Percentiles rank a stretch among this genome's conserved stretches.
Evolutionary conservation across 768 basidiomycete species (phyloP).

Genomic region (Megacollybia marginata): DNA sequence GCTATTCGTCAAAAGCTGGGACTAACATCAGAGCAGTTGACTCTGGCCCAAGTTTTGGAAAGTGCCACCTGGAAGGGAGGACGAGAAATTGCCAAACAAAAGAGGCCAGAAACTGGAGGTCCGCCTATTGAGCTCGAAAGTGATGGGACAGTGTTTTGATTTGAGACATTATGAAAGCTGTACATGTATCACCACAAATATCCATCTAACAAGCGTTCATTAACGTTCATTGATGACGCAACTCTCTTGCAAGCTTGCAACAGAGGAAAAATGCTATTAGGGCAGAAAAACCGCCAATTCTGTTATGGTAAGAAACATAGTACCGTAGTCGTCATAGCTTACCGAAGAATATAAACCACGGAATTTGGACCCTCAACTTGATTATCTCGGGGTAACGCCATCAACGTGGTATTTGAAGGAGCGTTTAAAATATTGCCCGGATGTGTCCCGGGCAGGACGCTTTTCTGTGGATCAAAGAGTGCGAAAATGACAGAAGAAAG

Average conservation of each 20-base stretch:
- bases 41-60: slow-evolving; percentile 85
- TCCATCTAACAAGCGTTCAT: neutral
- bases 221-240: slow-evolving; percentile 31
- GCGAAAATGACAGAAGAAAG: slow-evolving; percentile 83
- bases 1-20: slow-evolving; percentile 56
- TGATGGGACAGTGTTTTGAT: slow-evolving; percentile 75
- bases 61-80: slow-evolving; percentile 97
- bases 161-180: neutral
- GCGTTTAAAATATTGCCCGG: neutral
- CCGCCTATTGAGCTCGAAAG: slow-evolving; percentile 84
- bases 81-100: slow-evolving; percentile 79
- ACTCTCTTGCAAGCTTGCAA: slow-evolving; percentile 46
- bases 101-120: slow-evolving; percentile 66
- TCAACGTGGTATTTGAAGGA: slow-evolving; percentile 1
- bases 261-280: slow-evolving; percentile 47
- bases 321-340: slow-evolving; percentile 16
- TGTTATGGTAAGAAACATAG: slow-evolving; percentile 15
- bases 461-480: slow-evolving; percentile 63
- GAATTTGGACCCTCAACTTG: slow-evolving; percentile 40
- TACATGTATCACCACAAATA: neutral
- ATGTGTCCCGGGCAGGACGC: slow-evolving; percentile 25
- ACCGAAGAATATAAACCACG: slow-evolving; percentile 80
- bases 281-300: slow-evolving; percentile 52
- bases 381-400: neutral
- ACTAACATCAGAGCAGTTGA: slow-evolving; percentile 44